A percentile compares a stretch with the other conserved stretches of the same genome.
Conservation (phyloP, 192 early-diverging fungal species). For the Funneliformis mosseae region DNA sequence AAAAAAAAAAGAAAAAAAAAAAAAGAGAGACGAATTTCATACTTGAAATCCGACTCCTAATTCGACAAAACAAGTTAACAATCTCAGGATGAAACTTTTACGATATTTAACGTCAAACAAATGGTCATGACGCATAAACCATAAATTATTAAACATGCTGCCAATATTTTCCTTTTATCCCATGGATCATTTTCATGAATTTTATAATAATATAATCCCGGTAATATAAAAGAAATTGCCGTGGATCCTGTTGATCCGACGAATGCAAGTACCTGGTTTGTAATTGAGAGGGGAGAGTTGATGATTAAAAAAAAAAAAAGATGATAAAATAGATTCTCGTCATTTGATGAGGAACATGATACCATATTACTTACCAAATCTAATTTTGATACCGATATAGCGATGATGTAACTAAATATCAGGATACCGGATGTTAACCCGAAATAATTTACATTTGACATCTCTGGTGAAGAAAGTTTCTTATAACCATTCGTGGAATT, state of each 20-base stretch:
- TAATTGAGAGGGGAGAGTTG: neutral
- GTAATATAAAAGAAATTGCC: constrained; percentile 94
- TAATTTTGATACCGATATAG: constrained; percentile 77
- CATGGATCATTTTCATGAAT: constrained; percentile 65
- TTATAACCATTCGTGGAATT: neutral
- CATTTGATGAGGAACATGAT: neutral
- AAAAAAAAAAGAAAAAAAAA: too few relatives aligned
- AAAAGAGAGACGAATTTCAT: too few relatives aligned
- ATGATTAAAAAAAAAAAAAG: neutral
- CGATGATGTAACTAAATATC: constrained; percentile 67
- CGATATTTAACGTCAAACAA: constrained; percentile 72
- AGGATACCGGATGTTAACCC: constrained; percentile 73
- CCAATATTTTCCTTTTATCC: constrained; percentile 64
- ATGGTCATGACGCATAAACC: constrained; percentile 82
- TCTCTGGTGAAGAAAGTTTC: constrained; percentile 34
- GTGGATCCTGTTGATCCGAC: constrained; percentile 98
- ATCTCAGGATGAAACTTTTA: constrained; percentile 21
- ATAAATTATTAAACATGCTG: constrained; percentile 64
- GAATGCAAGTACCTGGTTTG: constrained; percentile 71
- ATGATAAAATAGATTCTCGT: neutral
- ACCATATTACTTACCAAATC: constrained; percentile 58
- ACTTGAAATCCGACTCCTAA: too few relatives aligned
- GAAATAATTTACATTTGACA: constrained; percentile 57
- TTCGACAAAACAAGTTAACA: neutral
- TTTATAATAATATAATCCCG: constrained; percentile 91